These are phyloP conservation scores for Ophiosphaerella korrae DNA, from an alignment of 2,329 filamentous ascomycete genomes.

Conservation along the genomic window DNA sequence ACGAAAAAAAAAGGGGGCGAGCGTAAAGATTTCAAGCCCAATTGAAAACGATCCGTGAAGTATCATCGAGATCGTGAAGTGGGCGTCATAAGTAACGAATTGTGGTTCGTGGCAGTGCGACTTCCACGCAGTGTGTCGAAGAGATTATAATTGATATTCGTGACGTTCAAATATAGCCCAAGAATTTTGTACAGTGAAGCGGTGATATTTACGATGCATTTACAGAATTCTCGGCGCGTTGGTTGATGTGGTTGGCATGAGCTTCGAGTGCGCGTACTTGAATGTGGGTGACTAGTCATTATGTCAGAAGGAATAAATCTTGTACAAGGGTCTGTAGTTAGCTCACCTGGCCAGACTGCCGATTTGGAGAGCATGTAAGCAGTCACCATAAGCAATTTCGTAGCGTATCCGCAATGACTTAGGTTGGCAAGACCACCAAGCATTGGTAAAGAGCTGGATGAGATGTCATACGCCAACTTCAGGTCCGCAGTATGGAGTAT, in stretches of 20 bases:
- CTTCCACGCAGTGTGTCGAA: too few relatives aligned
- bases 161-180: background rate
- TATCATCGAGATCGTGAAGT: too few relatives aligned
- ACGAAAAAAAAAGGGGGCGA: too few relatives aligned
- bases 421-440: slow-evolving; percentile 61
- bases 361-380: slow-evolving; percentile 87
- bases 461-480: slow-evolving; percentile 70
- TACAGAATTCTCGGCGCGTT: slow-evolving; percentile 60
- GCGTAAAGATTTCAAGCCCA: too few relatives aligned
- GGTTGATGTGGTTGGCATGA: slow-evolving; percentile 67
- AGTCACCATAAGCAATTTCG: slow-evolving; percentile 81
- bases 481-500: slow-evolving; percentile 77
- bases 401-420: slow-evolving; percentile 73
- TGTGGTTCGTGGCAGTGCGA: too few relatives aligned
- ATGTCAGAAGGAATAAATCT: slow-evolving; percentile 27
- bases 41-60: too few relatives aligned
- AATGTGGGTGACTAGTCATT: slow-evolving; percentile 64
- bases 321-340: background rate
- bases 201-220: slow-evolving; percentile 31
- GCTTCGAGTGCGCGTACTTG: slow-evolving; percentile 70
- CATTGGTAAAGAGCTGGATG: slow-evolving; percentile 54
- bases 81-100: background rate
- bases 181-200: slow-evolving; percentile 1
- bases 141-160: background rate
- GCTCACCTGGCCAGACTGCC: slow-evolving; percentile 88